Percentiles rank a stretch among this genome's conserved stretches.
phyloP scores from a whole-genome alignment of 352 stramenopile genomes.

The Phytopythium montanum region DNA sequence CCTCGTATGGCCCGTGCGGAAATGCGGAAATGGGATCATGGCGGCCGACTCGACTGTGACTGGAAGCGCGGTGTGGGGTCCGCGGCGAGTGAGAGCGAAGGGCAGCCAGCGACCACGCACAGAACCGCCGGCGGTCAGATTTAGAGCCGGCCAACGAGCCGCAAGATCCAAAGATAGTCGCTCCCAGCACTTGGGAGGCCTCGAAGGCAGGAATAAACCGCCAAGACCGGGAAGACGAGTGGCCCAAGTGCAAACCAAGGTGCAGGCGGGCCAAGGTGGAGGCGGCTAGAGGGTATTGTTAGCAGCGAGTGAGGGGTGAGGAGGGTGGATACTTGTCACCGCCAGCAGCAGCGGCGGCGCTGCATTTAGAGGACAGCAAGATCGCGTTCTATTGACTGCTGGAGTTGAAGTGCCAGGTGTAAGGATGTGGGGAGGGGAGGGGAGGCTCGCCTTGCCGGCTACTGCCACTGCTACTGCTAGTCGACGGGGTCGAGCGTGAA shows the following conservation, averaged over 20 bases:
- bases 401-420: neutral
- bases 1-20: slow-evolving; percentile 71
- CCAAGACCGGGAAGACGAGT: neutral
- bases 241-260: no score
- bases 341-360: no score
- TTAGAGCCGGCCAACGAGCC: neutral
- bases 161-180: slow-evolving; percentile 1
- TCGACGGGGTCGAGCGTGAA: slow-evolving; percentile 75
- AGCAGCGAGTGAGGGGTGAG: no score
- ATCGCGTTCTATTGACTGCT: neutral
- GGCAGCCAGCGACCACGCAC: neutral
- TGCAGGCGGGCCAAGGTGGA: neutral
- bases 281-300: no score
- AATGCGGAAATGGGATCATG: slow-evolving; percentile 76
- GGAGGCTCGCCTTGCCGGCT: neutral
- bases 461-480: neutral
- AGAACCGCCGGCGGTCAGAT: slow-evolving; percentile 1
- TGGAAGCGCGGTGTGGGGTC: neutral
- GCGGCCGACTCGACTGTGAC: slow-evolving; percentile 10
- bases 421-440: no score
- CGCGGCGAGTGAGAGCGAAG: neutral
- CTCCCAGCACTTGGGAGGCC: neutral
- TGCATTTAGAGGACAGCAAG: neutral
- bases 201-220: neutral
- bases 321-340: no score